Conservation (phyloP, 305 asterid species). For the Lippia alba region DNA sequence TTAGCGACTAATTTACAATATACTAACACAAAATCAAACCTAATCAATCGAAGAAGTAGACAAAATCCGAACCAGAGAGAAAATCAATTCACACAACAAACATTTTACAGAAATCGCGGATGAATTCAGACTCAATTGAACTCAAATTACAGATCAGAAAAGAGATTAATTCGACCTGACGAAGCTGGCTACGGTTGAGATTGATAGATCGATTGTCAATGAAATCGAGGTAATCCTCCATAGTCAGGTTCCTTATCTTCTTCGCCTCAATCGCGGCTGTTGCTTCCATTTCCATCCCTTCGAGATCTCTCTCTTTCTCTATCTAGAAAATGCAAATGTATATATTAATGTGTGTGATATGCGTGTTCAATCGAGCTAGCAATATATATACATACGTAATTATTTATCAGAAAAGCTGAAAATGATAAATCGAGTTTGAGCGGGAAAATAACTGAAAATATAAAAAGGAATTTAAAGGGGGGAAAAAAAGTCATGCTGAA, state of each 20-base stretch:
- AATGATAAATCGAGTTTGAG: too few relatives aligned
- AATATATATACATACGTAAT: not conserved
- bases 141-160: not conserved
- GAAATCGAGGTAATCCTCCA: slow-evolving; percentile 56
- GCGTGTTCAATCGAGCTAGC: slow-evolving; percentile 1
- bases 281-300: slow-evolving; percentile 34
- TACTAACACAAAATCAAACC: not conserved
- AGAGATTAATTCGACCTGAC: slow-evolving; percentile 39
- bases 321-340: too few relatives aligned
- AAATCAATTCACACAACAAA: not conserved
- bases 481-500: too few relatives aligned
- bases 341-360: slow-evolving; percentile 1
- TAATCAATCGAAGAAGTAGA: not conserved
- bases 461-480: too few relatives aligned
- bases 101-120: slow-evolving; percentile 1
- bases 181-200: slow-evolving; percentile 48
- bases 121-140: not conserved
- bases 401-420: too few relatives aligned
- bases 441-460: too few relatives aligned
- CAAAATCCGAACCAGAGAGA: not conserved
- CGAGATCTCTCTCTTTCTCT: not conserved
- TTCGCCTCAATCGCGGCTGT: slow-evolving; percentile 4
- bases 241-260: slow-evolving; percentile 33
- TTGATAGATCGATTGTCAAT: slow-evolving; percentile 35
- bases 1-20: not conserved